Base-by-base conservation (phyloP, 2,329 filamentous ascomycete genomes). In the Fusarium lyarnte region DNA sequence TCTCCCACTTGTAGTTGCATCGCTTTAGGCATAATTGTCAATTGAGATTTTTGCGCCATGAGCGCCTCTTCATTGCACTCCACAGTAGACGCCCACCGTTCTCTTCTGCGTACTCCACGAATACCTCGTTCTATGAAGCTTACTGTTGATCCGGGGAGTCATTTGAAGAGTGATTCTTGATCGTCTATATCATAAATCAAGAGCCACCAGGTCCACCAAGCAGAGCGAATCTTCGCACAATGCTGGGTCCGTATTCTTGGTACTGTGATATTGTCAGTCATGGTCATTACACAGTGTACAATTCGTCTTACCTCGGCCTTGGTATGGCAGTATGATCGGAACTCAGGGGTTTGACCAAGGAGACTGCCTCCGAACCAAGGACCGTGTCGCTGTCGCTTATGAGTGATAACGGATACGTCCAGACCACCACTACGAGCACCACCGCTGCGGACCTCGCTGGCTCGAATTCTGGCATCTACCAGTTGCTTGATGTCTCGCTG, bases 341-440 rank as follows among this genome's bases (percentile, higher is more conserved):
- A 99, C 84, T 99, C 97, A 8, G 97, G 95, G 11, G 96, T 99
- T 86, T 98, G 95, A 61, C 95, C 97, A 69, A 99, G 87, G 84
- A 99, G 87, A 85, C 94, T 97, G 77, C 96, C 96, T 82, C 96
- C 96, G 81, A 99, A 99, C 96, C 96, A 99, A 36, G 96, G 96
- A 23, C 96, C 96, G 81, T 99, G 95, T 80, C 95, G 89, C 88
- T 99, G 96, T 81, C 96, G 89, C 89, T 97, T 98, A 87, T 99
- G 96, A 51, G 94, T 94, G 76, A 99, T 97, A 76, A 99, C 96
- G 81, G 97, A 94, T 38, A 99, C 96, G 61, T 99, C 97, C 76
- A 99, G 85, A 73, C 97, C 96, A 78, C 96, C 96, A 80, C 93
- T 97, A 86, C 92, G 95, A 63, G 94, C 95, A 68, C 95, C 95